Evolutionary conservation across 2,329 filamentous ascomycete species (phyloP), one percentile per base, ranked within the genome.

Genomic region (Cercospora beticola): DNA sequence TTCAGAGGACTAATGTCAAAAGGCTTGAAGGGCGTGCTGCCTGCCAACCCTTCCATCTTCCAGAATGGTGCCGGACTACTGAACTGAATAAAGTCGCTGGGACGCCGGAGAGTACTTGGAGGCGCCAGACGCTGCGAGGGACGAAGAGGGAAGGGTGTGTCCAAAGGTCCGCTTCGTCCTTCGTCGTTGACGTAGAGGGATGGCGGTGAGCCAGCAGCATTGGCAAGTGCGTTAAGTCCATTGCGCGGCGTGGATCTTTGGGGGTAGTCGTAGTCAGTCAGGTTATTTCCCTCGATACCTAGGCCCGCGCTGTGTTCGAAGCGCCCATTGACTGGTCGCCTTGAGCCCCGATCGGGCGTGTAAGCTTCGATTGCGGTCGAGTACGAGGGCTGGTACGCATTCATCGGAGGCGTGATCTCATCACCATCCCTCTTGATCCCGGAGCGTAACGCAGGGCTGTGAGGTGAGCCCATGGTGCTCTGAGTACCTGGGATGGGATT

Each of bases 11-110:
- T 79, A n/a, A 80, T 73, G 65, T 80, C 78, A 64, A 77, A 78
- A n/a, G 78, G 77, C 60, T 79, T 79, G 69, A 80, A 81, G 7
- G 91, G 82, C 1, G 92, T 92, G 1, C 91, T 94, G 79, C 89
- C 92, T 28, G 87, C 87, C 68, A 92, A 86, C 72, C 93, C 91
- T 49, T 91, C 89, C 79, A 92, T 95, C 78, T 92, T 93, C 92
- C 92, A 96, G 79, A 96, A 95, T 0, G 92, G 92, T 0, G 92
- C 92, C 0, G 92, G 92, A 33, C 91, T 93, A 74, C 90, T 93
- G 57, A 92, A 93, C 36, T 92, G 91, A 87, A 94, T 93, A 78
- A 93, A 92, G 76, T 93, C 91, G 76, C 91, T 94, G 9, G 92
- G 92, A 65, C 92, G 85, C 77, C 94, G 91, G 5, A 91, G 88